Conservation (phyloP, 495 filamentous ascomycete species). For the Articulospora tetracladia region DNA sequence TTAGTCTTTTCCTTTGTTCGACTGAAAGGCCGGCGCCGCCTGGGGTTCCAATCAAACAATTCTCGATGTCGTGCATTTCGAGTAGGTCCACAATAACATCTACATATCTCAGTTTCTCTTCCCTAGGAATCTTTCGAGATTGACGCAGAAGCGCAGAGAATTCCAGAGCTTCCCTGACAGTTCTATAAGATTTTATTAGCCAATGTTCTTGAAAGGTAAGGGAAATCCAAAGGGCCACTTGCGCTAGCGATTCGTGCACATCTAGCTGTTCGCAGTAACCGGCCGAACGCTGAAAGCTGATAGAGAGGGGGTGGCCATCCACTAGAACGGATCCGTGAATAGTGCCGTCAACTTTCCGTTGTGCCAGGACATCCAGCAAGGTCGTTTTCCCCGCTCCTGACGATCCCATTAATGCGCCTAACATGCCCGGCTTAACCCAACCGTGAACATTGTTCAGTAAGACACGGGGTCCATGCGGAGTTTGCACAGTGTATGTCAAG, state of each 20-base stretch:
- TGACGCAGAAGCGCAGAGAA: constrained; percentile 84
- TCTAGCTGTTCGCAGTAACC: constrained; percentile 83
- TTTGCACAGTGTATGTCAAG: constrained; percentile 58
- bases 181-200: constrained; percentile 26
- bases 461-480: constrained; percentile 52
- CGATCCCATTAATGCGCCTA: constrained; percentile 71
- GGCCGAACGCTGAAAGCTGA: constrained; percentile 76
- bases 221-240: neutral
- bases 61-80: constrained; percentile 77
- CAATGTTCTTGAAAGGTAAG: neutral
- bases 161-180: constrained; percentile 78
- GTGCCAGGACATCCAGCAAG: constrained; percentile 32
- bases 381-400: constrained; percentile 59
- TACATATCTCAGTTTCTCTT: constrained; percentile 79
- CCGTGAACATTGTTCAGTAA: constrained; percentile 68
- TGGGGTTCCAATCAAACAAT: constrained; percentile 69
- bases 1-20: constrained; percentile 82
- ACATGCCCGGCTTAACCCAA: constrained; percentile 71
- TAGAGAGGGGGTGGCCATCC: constrained; percentile 60
- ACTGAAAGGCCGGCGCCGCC: constrained; percentile 73
- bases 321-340: constrained; percentile 71
- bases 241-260: constrained; percentile 66
- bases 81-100: constrained; percentile 77
- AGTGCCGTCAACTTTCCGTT: constrained; percentile 74
- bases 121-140: constrained; percentile 58